These are phyloP conservation scores for Centella asiatica DNA, from an alignment of 129 eudicot species.

Conservation along the genomic window DNA sequence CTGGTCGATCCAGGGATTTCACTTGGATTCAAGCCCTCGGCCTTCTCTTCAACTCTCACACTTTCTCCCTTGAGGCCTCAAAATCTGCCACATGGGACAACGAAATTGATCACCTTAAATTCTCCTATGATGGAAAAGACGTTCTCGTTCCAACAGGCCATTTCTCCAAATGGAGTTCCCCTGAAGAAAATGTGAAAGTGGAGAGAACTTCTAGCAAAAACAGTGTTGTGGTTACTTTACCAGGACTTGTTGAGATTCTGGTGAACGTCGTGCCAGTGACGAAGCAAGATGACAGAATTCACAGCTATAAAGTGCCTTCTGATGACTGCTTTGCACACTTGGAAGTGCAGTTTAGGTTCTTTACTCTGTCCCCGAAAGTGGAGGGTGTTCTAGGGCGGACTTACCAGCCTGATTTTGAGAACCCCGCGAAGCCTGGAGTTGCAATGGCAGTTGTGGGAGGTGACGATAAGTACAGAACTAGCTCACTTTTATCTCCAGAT, in stretches of 20 bases:
- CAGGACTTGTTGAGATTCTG: slow-evolving; percentile 33
- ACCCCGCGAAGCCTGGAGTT: slow-evolving; percentile 50
- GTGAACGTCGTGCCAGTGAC: slow-evolving; percentile 49
- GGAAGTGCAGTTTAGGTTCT: slow-evolving; percentile 49
- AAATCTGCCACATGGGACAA: slow-evolving; percentile 35
- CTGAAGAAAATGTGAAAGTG: slow-evolving; percentile 25
- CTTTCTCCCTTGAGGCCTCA: slow-evolving; percentile 44
- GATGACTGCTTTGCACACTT: slow-evolving; percentile 47
- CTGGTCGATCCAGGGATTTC: slow-evolving; percentile 47
- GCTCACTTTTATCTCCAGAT: slow-evolving; percentile 38
- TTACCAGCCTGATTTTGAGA: slow-evolving; percentile 45
- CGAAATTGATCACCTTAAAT: slow-evolving; percentile 32
- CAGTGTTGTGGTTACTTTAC: slow-evolving; percentile 27
- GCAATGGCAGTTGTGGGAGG: slow-evolving; percentile 56
- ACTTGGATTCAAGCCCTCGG: slow-evolving; percentile 65
- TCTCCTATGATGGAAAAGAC: slow-evolving; percentile 23
- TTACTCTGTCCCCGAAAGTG: slow-evolving; percentile 34
- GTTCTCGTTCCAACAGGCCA: slow-evolving; percentile 34
- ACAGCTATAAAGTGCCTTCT: slow-evolving; percentile 44
- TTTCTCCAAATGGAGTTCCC: slow-evolving; percentile 42
- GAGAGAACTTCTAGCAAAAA: slow-evolving; percentile 48
- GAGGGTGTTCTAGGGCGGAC: slow-evolving; percentile 59
- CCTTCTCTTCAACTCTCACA: slow-evolving; percentile 36
- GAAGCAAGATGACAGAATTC: slow-evolving; percentile 37
- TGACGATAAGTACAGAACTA: slow-evolving; percentile 44